phyloP scores from a whole-genome alignment of 139 green algal genomes.

The Penium margaritaceum region DNA sequence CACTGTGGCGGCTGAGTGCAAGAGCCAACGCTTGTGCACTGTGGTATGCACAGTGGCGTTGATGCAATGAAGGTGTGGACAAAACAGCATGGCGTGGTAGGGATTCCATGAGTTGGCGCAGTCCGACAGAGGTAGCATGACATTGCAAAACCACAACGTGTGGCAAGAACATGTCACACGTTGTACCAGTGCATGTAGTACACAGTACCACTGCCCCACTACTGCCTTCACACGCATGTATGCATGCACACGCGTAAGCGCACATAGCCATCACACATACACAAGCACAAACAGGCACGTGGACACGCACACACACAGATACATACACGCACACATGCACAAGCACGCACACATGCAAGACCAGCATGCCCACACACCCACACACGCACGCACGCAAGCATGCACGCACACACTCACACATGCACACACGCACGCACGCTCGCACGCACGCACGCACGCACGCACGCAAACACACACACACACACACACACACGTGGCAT shows the following conservation, averaged over 20 bases:
- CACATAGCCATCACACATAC: background rate
- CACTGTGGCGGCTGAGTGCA: background rate
- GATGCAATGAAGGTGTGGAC: too few relatives aligned
- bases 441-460: background rate
- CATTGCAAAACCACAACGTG: too few relatives aligned
- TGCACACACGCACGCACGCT: background rate
- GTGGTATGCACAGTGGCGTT: background rate
- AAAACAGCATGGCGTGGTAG: too few relatives aligned
- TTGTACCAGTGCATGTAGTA: too few relatives aligned
- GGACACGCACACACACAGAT: background rate
- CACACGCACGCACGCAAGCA: background rate
- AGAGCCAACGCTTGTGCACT: background rate
- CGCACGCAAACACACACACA: background rate
- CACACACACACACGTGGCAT: background rate
- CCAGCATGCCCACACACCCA: background rate
- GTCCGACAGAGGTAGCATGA: too few relatives aligned
- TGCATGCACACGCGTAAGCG: too few relatives aligned
- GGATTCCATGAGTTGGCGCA: too few relatives aligned
- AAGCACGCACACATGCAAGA: background rate
- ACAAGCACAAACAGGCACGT: background rate
- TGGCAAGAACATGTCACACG: too few relatives aligned
- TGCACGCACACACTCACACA: background rate
- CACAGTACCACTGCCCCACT: too few relatives aligned
- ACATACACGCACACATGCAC: background rate
- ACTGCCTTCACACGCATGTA: too few relatives aligned